Percentiles rank a stretch among this genome's conserved stretches.
Conservation (phyloP, 345 rosid genomes). For the Trapa bicornis region DNA sequence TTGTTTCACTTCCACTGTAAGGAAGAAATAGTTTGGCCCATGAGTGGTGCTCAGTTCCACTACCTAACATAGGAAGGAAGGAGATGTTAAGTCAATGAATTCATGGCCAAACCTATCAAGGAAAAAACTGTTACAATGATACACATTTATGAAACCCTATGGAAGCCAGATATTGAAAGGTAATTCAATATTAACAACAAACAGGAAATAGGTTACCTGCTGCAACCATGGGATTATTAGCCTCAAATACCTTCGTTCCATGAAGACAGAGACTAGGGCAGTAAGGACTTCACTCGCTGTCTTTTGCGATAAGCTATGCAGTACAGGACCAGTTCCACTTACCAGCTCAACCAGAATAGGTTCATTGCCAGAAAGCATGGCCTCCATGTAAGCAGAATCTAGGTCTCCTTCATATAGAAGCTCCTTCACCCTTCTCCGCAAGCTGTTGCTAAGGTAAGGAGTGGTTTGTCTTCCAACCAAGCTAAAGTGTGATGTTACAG, state of each 20-base stretch:
- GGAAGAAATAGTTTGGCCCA: slow-evolving; percentile 54
- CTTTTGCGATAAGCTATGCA: slow-evolving; percentile 53
- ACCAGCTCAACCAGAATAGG: slow-evolving; percentile 64
- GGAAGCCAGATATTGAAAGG: background rate
- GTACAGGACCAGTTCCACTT: slow-evolving; percentile 75
- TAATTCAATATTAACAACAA: background rate
- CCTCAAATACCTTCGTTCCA: slow-evolving; percentile 52
- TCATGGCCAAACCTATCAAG: background rate
- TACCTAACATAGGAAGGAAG: slow-evolving; percentile 29
- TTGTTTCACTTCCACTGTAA: slow-evolving; percentile 46
- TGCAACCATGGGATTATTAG: slow-evolving; percentile 79
- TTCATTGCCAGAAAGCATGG: slow-evolving; percentile 56
- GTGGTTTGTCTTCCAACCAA: slow-evolving; percentile 24
- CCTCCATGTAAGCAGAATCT: slow-evolving; percentile 74
- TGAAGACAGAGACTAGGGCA: slow-evolving; percentile 46
- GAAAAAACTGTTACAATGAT: background rate
- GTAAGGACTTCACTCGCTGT: slow-evolving; percentile 53
- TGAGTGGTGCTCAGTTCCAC: slow-evolving; percentile 57
- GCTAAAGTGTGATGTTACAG: slow-evolving; percentile 20
- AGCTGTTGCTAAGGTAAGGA: slow-evolving; percentile 23
- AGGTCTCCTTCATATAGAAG: slow-evolving; percentile 53
- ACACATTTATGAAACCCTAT: background rate
- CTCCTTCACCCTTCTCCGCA: slow-evolving; percentile 45
- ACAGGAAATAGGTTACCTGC: slow-evolving; percentile 45
- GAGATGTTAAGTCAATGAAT: background rate